Evolutionary conservation across 176 grass and related monocot species (phyloP).

Genomic region (Coix lacrymajobi): DNA sequence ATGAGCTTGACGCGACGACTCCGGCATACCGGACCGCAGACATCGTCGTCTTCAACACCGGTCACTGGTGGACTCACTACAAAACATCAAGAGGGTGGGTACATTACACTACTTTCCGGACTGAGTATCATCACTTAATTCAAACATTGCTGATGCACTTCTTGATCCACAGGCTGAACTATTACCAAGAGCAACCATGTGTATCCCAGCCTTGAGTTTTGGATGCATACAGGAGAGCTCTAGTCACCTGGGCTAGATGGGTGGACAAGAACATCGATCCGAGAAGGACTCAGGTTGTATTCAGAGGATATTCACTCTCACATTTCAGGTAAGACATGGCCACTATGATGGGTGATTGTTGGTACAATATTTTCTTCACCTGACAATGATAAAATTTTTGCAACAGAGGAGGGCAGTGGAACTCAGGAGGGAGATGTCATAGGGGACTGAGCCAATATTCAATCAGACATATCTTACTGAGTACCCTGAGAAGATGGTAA

Average conservation of each 20-base stretch:
- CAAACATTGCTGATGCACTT: background rate
- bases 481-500: conserved; percentile 77
- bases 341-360: background rate
- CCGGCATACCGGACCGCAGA: conserved; percentile 59
- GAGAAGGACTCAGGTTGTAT: conserved; percentile 72
- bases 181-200: conserved; percentile 84
- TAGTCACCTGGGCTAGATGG: conserved; percentile 81
- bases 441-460: conserved; percentile 73
- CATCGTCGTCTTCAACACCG: conserved; percentile 88
- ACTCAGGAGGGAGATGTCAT: conserved; percentile 77
- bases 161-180: conserved; percentile 50
- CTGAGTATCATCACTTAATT: background rate
- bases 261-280: conserved; percentile 72
- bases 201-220: conserved; percentile 57
- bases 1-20: conserved; percentile 62
- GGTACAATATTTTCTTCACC: background rate
- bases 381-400: background rate
- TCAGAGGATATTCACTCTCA: conserved; percentile 73
- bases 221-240: conserved; percentile 75
- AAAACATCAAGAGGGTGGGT: conserved; percentile 97
- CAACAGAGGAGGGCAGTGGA: conserved; percentile 85
- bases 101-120: background rate
- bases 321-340: conserved; percentile 67
- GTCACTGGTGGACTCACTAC: conserved; percentile 91
- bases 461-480: conserved; percentile 57